phyloP scores from a whole-genome alignment of 1,284 basidiomycete species.

The Ganoderma resinaceum region DNA sequence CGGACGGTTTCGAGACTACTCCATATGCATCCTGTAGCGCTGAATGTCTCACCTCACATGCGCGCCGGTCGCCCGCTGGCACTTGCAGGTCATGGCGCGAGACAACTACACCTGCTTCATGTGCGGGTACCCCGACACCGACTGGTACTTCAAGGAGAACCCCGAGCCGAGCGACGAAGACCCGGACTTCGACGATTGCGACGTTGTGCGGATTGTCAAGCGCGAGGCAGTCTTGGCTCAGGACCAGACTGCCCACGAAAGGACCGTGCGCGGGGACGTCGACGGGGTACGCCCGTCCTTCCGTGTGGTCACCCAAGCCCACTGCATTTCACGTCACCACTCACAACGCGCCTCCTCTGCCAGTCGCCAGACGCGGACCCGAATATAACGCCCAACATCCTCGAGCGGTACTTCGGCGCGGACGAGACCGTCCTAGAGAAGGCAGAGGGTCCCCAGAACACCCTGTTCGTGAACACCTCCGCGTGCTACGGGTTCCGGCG shows the following conservation, averaged over 20 bases:
- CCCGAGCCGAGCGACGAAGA: background rate
- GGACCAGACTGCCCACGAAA: background rate
- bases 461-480: background rate
- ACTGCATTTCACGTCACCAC: too few relatives aligned
- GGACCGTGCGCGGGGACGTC: too few relatives aligned
- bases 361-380: too few relatives aligned
- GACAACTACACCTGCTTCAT: background rate
- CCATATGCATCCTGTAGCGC: too few relatives aligned
- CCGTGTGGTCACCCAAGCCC: background rate
- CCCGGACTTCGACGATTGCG: background rate
- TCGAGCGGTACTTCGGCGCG: background rate
- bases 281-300: too few relatives aligned
- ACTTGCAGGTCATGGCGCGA: background rate
- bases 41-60: too few relatives aligned
- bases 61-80: too few relatives aligned
- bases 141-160: background rate
- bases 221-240: background rate
- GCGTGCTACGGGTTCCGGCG: background rate
- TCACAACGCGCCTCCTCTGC: too few relatives aligned
- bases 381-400: background rate
- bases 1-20: too few relatives aligned
- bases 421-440: background rate
- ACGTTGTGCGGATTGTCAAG: background rate
- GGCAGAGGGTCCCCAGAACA: background rate
- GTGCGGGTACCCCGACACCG: background rate